phyloP scores from a whole-genome alignment of 768 basidiomycete species.

The Leccinum ochraceum region DNA sequence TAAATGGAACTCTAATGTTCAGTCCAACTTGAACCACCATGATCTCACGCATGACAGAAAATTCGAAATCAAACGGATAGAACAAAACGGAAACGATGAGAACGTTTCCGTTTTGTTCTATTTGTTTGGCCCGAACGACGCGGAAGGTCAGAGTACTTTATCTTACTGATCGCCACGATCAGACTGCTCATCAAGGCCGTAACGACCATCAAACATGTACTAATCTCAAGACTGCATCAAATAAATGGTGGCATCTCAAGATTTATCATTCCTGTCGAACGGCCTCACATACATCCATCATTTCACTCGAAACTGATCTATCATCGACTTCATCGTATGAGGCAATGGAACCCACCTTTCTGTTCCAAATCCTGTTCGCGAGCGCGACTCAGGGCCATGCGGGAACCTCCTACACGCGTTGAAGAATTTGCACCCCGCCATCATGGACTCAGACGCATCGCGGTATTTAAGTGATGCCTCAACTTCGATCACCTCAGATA shows the following conservation, averaged over 20 bases:
- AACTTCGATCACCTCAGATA: neutral
- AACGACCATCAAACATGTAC: neutral
- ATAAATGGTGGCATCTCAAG: neutral
- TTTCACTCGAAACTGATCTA: neutral
- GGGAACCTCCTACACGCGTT: neutral
- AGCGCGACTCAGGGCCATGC: neutral
- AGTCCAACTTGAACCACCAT: too few species aligned
- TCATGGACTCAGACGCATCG: neutral
- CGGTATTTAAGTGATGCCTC: neutral
- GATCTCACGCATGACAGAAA: too few species aligned
- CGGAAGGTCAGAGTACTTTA: too few species aligned
- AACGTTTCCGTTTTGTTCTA: too few species aligned
- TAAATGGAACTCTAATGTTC: too few species aligned
- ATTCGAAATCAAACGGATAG: too few species aligned
- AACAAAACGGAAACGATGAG: too few species aligned
- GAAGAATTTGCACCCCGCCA: neutral
- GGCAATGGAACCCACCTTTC: neutral
- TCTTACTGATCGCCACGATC: neutral
- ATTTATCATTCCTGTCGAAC: neutral
- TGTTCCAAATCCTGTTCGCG: neutral
- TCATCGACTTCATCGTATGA: neutral
- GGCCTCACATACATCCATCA: neutral
- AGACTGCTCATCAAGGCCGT: neutral
- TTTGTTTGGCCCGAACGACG: too few species aligned
- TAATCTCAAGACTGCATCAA: neutral